Base-by-base conservation (phyloP, 805 yeast genomes). In the Hanseniaspora taiwanica region DNA sequence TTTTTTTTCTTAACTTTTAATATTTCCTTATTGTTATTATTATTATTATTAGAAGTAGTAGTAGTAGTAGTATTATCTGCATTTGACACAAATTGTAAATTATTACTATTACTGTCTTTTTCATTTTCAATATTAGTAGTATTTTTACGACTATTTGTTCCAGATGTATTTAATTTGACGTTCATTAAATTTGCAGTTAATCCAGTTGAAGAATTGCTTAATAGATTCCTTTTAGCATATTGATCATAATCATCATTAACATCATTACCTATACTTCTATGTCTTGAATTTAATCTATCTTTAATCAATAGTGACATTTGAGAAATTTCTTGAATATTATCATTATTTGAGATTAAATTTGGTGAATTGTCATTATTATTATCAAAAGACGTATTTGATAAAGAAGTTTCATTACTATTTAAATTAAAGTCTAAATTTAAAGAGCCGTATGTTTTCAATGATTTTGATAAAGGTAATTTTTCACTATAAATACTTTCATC, bases 171-270 rank as follows among this genome's bases (percentile, higher is more conserved):
- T 16, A 29, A 29, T n/a, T 29, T 18, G 14, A 29, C 18, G 14
- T 29, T 29, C 17, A n/a, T 29, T 16, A 29, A 29, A n/a, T 16
- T 16, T 8, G 33, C 16, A n/a, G 33, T n/a, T n/a, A 29, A 8
- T 29, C 33, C 33, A n/a, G 33, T 29, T n/a, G 33, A 29, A 29
- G 33, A 29, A n/a, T 18, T 18, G 14, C 33, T 29, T 9, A 29
- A 10, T n/a, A 29, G 13, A n/a, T 29, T 29, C 14, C 17, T 29
- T 29, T 16, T 10, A 29, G 10, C 17, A 29, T 3, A n/a, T n/a
- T 29, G 7, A 7, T 23, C 25, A 23, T 29, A 4, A 8, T 29
- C 10, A 4, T 29, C 18, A 29, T n/a, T 29, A 5, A n/a, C 17
- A n/a, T n/a, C n/a, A n/a, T n/a, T n/a, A n/a, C n/a, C n/a, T n/a